A percentile compares a stretch with the other conserved stretches of the same genome.
Conservation (phyloP, 441 rosid species). For the Populus hybrid region DNA sequence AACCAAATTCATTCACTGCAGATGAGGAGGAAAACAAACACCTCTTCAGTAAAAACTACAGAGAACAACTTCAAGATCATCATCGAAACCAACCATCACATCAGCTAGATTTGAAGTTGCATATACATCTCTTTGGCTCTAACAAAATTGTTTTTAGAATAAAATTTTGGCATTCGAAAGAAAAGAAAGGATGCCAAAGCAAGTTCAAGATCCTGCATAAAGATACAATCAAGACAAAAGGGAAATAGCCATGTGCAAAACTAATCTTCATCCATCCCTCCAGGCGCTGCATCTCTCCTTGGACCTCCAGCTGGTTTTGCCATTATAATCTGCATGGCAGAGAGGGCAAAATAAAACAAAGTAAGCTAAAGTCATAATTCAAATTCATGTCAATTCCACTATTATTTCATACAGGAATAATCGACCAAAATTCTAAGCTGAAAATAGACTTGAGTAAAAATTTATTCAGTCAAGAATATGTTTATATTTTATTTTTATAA, state of each 20-base stretch:
- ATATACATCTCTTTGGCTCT: not conserved
- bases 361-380: not conserved
- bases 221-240: not conserved
- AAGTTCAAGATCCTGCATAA: conserved; percentile 9
- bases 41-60: too few relatives aligned
- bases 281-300: conserved; percentile 54
- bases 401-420: not conserved
- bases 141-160: conserved; percentile 22
- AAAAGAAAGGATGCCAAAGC: conserved; percentile 10
- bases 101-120: not conserved
- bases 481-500: not conserved
- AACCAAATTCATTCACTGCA: too few relatives aligned
- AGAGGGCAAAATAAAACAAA: not conserved
- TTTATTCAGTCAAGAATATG: not conserved
- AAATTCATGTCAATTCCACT: not conserved
- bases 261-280: conserved; percentile 88
- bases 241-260: conserved; percentile 7
- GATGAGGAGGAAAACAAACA: too few relatives aligned
- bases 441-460: not conserved
- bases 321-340: conserved; percentile 83
- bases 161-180: conserved; percentile 10
- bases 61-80: conserved; percentile 1
- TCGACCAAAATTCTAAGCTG: not conserved
- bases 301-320: conserved; percentile 99
- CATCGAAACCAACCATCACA: not conserved